Evolutionary conservation across 306 rosid species (phyloP), one percentile per base, ranked within the genome.

Genomic region (Trifolium pratense): DNA sequence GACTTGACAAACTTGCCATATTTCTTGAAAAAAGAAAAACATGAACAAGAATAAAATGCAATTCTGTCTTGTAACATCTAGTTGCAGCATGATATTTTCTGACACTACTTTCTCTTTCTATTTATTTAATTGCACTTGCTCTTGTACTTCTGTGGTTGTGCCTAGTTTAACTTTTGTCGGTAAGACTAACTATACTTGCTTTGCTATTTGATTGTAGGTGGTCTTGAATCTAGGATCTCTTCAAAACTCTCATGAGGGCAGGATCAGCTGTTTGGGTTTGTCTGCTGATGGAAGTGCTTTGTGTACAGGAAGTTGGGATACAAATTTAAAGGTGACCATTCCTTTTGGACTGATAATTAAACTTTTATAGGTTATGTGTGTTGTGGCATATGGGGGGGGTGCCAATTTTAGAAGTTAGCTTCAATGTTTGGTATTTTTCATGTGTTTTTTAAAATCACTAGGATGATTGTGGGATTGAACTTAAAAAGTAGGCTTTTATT

Each of bases 211-310:
- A 59, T 78, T 78, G 77, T 75, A 94, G 97, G 85, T 91, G 84
- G 96, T 91, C 73, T 84, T 91, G 91, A 69, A 94, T 88, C 83
- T 94, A 84, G 96, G 99, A 87, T 84, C 96, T 74, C 93, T 94
- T 23, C 97, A 89, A 12, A 86, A 86, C 76, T 89, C 96, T 67
- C 99, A 94, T 32, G 97, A 84, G 74, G 73, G 78, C 29, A 87
- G 84, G 82, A 84, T 94, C 64, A 91, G 74, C 85, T 94, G 97
- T 80, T 87, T 94, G 87, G 97, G 99, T 66, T 84, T 94, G 86
- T 89, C 99, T 16, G 95, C 96, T 84, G 99, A 94, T 83, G 99
- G 99, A 80, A 94, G 99, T 84, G 99, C 99, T 74, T 76, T 94
- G 80, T 94, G 99, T 90, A 91, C 99, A 70, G 97, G 99, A 82